Conservation (phyloP, 148 eudicot species). For the Gaultheria prostrata region DNA sequence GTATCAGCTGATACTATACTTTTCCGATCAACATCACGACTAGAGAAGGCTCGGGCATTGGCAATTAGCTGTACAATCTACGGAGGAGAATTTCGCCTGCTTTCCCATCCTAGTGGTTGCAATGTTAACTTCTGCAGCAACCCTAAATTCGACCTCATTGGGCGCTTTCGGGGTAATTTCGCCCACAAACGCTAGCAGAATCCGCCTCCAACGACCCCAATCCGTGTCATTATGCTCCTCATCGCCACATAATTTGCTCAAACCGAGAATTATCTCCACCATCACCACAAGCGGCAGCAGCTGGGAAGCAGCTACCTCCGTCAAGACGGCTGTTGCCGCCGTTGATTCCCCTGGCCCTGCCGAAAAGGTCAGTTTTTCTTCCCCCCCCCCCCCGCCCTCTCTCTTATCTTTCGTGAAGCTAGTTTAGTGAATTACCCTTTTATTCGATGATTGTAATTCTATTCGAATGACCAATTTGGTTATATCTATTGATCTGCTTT, state of each 20-base stretch:
- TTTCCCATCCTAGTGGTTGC: neutral
- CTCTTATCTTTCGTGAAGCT: neutral
- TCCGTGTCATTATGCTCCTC: constrained; percentile 7
- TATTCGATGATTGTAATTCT: neutral
- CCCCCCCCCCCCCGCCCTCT: neutral
- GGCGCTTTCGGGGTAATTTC: constrained; percentile 1
- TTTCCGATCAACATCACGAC: neutral
- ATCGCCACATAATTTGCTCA: constrained; percentile 18
- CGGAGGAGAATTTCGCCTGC: neutral
- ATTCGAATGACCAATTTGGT: neutral
- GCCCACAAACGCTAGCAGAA: constrained; percentile 10
- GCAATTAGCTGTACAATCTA: neutral
- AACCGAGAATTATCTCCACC: neutral
- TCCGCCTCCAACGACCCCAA: constrained; percentile 11
- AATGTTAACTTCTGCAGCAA: constrained; percentile 35
- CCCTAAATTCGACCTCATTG: constrained; percentile 27
- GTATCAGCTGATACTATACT: neutral
- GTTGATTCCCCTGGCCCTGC: constrained; percentile 41
- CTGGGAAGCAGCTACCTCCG: constrained; percentile 24
- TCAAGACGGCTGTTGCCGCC: constrained; percentile 44
- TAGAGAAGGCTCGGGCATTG: neutral
- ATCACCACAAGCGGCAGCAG: constrained; percentile 4
- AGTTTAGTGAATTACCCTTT: neutral
- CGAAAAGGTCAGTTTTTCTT: constrained; percentile 31
- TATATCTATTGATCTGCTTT: neutral